These are phyloP conservation scores for Salvia splendens DNA, from an alignment of 257 asterid species.

Conservation along the genomic window DNA sequence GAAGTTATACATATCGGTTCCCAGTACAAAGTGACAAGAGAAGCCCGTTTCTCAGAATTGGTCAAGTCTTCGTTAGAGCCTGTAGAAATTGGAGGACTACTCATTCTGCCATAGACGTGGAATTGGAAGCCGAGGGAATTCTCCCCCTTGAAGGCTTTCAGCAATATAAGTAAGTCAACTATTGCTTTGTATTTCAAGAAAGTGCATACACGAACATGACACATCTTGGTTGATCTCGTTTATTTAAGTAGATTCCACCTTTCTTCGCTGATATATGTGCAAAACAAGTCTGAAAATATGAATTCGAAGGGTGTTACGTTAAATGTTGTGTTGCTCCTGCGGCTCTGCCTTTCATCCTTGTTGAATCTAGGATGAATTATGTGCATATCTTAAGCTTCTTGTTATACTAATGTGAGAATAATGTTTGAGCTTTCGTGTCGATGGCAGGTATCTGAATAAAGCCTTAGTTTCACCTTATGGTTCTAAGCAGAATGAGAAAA, in stretches of 20 bases:
- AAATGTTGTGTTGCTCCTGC: not conserved
- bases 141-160: slow-evolving; percentile 44
- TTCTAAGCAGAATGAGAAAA: slow-evolving; percentile 32
- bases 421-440: not conserved
- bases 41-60: slow-evolving; percentile 57
- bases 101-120: slow-evolving; percentile 35
- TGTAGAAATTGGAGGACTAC: slow-evolving; percentile 46
- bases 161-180: slow-evolving; percentile 51
- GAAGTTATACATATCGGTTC: slow-evolving; percentile 59
- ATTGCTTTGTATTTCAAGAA: not conserved
- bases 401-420: slow-evolving; percentile 2
- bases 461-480: slow-evolving; percentile 47
- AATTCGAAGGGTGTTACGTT: not conserved
- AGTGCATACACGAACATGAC: not conserved
- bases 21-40: slow-evolving; percentile 34
- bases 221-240: not conserved
- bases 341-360: slow-evolving; percentile 15
- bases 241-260: not conserved
- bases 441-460: slow-evolving; percentile 53
- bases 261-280: not conserved
- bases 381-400: not conserved
- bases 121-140: slow-evolving; percentile 46
- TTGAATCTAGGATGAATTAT: slow-evolving; percentile 2
- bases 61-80: slow-evolving; percentile 51
- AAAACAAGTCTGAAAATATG: not conserved